Percentiles rank a stretch among this genome's conserved stretches.
Evolutionary conservation across 108 stramenopile genomes (phyloP).

Genomic region (Phaeodactylum tricornutum): DNA sequence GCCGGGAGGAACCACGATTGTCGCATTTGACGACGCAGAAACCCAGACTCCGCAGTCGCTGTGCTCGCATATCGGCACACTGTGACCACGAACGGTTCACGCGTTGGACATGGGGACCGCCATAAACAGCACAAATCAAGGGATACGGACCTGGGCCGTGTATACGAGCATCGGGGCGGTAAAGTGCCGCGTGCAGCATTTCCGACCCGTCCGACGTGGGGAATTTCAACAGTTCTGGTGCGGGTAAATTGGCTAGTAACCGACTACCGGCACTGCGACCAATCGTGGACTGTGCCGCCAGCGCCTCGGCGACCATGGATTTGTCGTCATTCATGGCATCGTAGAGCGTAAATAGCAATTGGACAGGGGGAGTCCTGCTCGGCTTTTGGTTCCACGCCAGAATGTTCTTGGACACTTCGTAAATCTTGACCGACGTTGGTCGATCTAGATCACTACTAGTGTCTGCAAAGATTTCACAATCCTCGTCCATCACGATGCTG

Average conservation of each 20-base stretch:
- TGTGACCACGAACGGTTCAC: conserved; percentile 67
- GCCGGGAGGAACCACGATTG: conserved; percentile 84
- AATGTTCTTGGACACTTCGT: conserved; percentile 14
- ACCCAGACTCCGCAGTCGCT: conserved; percentile 62
- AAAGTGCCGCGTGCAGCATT: conserved; percentile 71
- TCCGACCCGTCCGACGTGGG: conserved; percentile 44
- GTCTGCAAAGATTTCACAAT: conserved; percentile 44
- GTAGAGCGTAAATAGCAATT: conserved; percentile 22
- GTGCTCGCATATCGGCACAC: conserved; percentile 83
- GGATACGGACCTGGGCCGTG: conserved; percentile 84
- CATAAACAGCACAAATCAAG: conserved; percentile 82
- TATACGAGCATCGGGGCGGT: conserved; percentile 54
- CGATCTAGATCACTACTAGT: conserved; percentile 46
- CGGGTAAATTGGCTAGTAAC: conserved; percentile 16
- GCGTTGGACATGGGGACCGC: conserved; percentile 93
- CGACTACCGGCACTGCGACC: conserved; percentile 4
- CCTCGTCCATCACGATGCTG: conserved; percentile 53
- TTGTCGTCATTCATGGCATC: conserved; percentile 39
- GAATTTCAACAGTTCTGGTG: conserved; percentile 51
- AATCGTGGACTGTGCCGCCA: background rate
- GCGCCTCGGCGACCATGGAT: conserved; percentile 5
- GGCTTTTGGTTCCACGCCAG: background rate
- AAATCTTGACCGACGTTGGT: conserved; percentile 38
- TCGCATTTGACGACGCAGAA: conserved; percentile 93
- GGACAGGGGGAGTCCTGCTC: background rate